Evolutionary conservation across 2,329 filamentous ascomycete genomes (phyloP).

Genomic region (Leptoxyphium fumago): DNA sequence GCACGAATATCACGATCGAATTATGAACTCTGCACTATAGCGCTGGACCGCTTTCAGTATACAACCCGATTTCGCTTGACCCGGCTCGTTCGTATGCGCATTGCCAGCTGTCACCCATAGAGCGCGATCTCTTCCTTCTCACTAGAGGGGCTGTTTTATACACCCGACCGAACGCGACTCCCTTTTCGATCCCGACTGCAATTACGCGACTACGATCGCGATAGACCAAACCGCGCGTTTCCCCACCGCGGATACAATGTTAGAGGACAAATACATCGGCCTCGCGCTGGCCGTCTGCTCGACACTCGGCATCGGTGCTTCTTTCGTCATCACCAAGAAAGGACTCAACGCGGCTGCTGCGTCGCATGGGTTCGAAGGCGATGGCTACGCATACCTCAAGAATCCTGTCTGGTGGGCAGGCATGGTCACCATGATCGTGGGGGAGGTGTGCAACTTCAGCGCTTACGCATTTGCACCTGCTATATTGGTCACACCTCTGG

Average conservation of each 20-base stretch:
- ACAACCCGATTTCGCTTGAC: background rate
- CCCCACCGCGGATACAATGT: constrained; percentile 5
- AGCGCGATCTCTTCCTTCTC: too few species aligned
- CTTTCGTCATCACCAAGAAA: constrained; percentile 97
- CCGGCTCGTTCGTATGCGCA: too few species aligned
- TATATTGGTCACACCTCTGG: constrained; percentile 92
- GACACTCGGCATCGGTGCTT: constrained; percentile 60
- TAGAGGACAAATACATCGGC: constrained; percentile 53
- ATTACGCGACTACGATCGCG: too few species aligned
- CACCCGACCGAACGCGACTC: too few species aligned
- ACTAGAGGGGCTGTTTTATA: too few species aligned
- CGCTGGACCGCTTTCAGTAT: background rate
- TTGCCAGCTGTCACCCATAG: too few species aligned
- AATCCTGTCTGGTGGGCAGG: constrained; percentile 98
- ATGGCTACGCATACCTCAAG: constrained; percentile 84
- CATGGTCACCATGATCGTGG: constrained; percentile 76
- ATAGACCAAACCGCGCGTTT: background rate
- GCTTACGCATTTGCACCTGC: constrained; percentile 96
- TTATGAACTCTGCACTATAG: background rate
- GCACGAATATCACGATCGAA: background rate
- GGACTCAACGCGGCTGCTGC: constrained; percentile 83
- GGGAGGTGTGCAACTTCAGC: constrained; percentile 93
- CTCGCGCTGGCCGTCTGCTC: constrained; percentile 60
- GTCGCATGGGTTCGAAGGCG: constrained; percentile 88
- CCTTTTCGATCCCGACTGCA: too few species aligned